phyloP scores from a whole-genome alignment of 192 early-diverging fungal species.

The Bifiguratus adelaidae region DNA sequence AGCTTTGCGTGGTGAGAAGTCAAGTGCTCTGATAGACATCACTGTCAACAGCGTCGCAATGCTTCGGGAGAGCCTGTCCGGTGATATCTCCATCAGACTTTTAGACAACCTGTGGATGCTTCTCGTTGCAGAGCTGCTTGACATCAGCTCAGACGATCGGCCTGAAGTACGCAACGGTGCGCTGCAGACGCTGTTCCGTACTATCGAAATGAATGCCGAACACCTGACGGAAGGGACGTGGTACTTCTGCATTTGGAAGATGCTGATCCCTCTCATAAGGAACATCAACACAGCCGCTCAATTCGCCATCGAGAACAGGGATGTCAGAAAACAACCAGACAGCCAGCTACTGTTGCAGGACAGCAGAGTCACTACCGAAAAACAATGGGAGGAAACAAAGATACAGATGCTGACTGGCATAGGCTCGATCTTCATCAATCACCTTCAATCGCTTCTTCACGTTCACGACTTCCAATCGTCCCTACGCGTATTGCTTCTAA shows the following conservation, averaged over 20 bases:
- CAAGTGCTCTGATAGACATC: not conserved
- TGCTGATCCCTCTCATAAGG: constrained; percentile 75
- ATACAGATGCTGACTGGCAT: constrained; percentile 63
- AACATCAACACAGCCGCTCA: constrained; percentile 43
- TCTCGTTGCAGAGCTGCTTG: constrained; percentile 71
- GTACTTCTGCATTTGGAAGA: constrained; percentile 78
- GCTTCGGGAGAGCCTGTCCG: constrained; percentile 22
- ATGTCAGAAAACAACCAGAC: constrained; percentile 22
- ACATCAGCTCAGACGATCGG: constrained; percentile 71
- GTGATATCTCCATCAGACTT: constrained; percentile 15
- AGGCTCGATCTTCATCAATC: constrained; percentile 52
- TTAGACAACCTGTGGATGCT: constrained; percentile 79
- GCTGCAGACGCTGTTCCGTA: constrained; percentile 90
- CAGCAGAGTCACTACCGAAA: constrained; percentile 47
- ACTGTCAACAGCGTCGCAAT: constrained; percentile 13
- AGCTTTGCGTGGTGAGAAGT: constrained; percentile 12
- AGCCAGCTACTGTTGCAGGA: constrained; percentile 38
- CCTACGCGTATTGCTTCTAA: constrained; percentile 60
- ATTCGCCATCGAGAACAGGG: constrained; percentile 13
- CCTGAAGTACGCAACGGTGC: constrained; percentile 92
- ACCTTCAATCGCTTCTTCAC: constrained; percentile 46
- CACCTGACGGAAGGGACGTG: constrained; percentile 61
- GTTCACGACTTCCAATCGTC: constrained; percentile 56
- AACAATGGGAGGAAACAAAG: constrained; percentile 89
- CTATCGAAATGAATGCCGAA: constrained; percentile 81